A percentile compares a stretch with the other conserved stretches of the same genome.
These are phyloP conservation scores for Isatis lusitanica DNA, from an alignment of 441 rosid species.

Conservation along the genomic window DNA sequence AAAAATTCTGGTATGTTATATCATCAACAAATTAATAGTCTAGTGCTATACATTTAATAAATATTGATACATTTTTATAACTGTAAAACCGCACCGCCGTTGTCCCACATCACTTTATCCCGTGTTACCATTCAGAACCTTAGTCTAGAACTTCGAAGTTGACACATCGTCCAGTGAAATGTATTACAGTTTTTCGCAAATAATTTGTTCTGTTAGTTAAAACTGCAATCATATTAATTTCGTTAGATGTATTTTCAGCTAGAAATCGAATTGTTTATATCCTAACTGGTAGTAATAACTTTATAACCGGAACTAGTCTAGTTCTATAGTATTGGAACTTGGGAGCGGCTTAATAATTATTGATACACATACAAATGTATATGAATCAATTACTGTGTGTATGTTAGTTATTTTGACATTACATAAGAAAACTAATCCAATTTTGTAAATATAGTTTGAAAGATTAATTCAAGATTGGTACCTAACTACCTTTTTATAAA, in stretches of 20 bases:
- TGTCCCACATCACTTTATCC: too few relatives aligned
- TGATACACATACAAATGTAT: neutral
- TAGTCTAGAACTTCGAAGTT: neutral
- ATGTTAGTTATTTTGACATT: neutral
- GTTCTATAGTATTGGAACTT: neutral
- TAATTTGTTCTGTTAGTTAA: neutral
- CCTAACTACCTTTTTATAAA: conserved; percentile 6
- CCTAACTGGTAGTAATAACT: neutral
- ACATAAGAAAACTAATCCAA: neutral
- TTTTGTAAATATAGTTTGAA: neutral
- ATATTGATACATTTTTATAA: too few relatives aligned
- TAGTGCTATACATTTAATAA: neutral
- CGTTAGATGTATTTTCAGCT: neutral
- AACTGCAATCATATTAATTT: neutral
- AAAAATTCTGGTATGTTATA: neutral
- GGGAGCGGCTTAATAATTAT: neutral
- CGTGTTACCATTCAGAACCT: too few relatives aligned
- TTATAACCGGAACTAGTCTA: neutral
- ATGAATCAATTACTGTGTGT: neutral
- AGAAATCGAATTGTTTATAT: neutral
- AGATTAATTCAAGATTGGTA: neutral
- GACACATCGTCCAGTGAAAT: neutral
- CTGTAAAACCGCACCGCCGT: too few relatives aligned
- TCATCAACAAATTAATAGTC: conserved; percentile 12
- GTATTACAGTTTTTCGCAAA: neutral